These are phyloP conservation scores for Phytophthora brassicae DNA, from an alignment of 352 stramenopile genomes.

Conservation along the genomic window DNA sequence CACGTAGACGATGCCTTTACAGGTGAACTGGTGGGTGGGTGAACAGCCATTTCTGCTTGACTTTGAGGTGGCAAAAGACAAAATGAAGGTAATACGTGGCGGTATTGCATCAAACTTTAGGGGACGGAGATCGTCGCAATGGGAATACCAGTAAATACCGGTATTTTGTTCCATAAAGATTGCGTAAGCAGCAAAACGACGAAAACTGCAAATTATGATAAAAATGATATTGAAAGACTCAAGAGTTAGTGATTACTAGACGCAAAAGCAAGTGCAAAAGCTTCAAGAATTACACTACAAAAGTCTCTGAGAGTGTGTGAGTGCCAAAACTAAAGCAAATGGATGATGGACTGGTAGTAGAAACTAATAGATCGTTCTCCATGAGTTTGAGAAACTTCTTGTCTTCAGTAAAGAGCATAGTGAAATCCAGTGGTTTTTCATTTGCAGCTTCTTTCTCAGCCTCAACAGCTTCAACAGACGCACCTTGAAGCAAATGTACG, in stretches of 20 bases:
- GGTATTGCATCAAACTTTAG: neutral
- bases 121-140: neutral
- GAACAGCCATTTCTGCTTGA: slow-evolving; percentile 16
- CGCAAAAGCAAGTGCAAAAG: neutral
- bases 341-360: slow-evolving; percentile 8
- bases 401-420: slow-evolving; percentile 19
- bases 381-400: slow-evolving; percentile 32
- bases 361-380: slow-evolving; percentile 26
- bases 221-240: neutral
- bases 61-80: slow-evolving; percentile 12
- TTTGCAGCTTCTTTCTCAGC: slow-evolving; percentile 3
- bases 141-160: too few relatives aligned
- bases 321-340: slow-evolving; percentile 24
- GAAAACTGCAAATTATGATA: too few relatives aligned
- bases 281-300: slow-evolving; percentile 23
- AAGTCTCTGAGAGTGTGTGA: slow-evolving; percentile 28
- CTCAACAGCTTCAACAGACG: slow-evolving; percentile 17
- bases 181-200: too few relatives aligned
- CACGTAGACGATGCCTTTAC: slow-evolving; percentile 16
- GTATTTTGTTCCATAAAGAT: neutral
- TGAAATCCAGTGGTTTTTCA: slow-evolving; percentile 22
- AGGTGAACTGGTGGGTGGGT: neutral
- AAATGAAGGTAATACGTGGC: slow-evolving; percentile 15
- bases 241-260: slow-evolving; percentile 3
- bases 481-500: slow-evolving; percentile 31